These are phyloP conservation scores for Madurella mycetomatis DNA, from an alignment of 2,329 filamentous ascomycete genomes.

Conservation along the genomic window DNA sequence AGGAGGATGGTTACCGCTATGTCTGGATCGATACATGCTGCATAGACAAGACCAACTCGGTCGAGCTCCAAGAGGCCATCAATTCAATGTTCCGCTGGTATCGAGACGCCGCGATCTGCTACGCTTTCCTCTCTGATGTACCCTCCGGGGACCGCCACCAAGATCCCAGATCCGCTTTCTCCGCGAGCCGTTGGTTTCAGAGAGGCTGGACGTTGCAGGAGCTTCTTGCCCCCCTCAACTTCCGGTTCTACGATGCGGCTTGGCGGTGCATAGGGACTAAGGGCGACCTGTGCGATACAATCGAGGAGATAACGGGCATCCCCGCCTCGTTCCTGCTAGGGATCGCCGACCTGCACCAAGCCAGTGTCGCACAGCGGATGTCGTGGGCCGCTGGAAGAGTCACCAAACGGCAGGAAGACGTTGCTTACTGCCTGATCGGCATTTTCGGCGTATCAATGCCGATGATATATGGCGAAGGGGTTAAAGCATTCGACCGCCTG, in stretches of 20 bases:
- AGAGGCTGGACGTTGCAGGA: conserved; percentile 53
- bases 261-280: conserved; percentile 30
- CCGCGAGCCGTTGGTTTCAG: conserved; percentile 30
- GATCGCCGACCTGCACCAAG: conserved; percentile 2
- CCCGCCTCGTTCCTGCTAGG: conserved; percentile 15
- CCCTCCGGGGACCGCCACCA: background rate
- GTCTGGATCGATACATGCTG: conserved; percentile 28
- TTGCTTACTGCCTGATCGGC: conserved; percentile 40
- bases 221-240: conserved; percentile 46
- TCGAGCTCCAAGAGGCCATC: conserved; percentile 25
- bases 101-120: conserved; percentile 19
- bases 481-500: conserved; percentile 29
- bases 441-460: conserved; percentile 43
- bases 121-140: conserved; percentile 24
- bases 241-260: conserved; percentile 29
- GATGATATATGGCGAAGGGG: conserved; percentile 38
- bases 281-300: conserved; percentile 6
- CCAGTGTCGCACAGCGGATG: conserved; percentile 26
- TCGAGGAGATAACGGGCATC: conserved; percentile 25
- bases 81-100: conserved; percentile 28
- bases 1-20: conserved; percentile 14
- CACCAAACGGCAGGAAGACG: conserved; percentile 36
- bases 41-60: conserved; percentile 26
- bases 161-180: background rate
- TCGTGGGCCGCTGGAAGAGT: conserved; percentile 34